These are phyloP conservation scores for Cytospora paraplurivora DNA, from an alignment of 2,329 filamentous ascomycete genomes.

Conservation along the genomic window DNA sequence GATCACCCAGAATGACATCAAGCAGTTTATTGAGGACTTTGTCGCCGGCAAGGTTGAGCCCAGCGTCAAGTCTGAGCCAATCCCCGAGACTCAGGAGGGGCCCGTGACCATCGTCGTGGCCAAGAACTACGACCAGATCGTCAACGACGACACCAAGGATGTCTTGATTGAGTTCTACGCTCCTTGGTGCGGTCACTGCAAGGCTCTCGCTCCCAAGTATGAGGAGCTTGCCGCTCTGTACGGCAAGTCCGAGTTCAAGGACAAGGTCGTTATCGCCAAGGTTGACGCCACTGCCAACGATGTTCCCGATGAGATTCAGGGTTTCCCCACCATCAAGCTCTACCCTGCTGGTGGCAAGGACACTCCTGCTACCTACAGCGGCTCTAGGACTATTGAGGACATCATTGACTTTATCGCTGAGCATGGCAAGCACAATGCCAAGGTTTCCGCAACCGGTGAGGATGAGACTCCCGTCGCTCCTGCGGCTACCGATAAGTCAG, in stretches of 20 bases:
- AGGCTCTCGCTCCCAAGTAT: slow-evolving; percentile 94
- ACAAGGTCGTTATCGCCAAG: slow-evolving; percentile 92
- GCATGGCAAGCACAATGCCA: slow-evolving; percentile 87
- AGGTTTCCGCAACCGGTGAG: slow-evolving; percentile 59
- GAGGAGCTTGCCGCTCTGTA: slow-evolving; percentile 85
- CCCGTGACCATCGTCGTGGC: slow-evolving; percentile 87
- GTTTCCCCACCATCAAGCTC: slow-evolving; percentile 99
- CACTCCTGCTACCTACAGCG: slow-evolving; percentile 81
- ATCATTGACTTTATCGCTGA: slow-evolving; percentile 90
- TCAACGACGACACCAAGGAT: slow-evolving; percentile 93
- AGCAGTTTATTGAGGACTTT: slow-evolving; percentile 84
- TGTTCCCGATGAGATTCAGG: slow-evolving; percentile 92
- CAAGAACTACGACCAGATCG: slow-evolving; percentile 88
- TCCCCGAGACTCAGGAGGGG: slow-evolving; percentile 91
- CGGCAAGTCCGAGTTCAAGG: slow-evolving; percentile 75
- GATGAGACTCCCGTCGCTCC: slow-evolving; percentile 56
- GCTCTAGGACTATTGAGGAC: slow-evolving; percentile 87
- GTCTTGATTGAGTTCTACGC: slow-evolving; percentile 98
- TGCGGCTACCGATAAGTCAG: slow-evolving; percentile 52
- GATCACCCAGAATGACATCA: slow-evolving; percentile 71
- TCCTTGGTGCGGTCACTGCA: slow-evolving; percentile 99
- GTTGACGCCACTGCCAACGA: slow-evolving; percentile 96
- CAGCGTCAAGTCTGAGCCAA: slow-evolving; percentile 97
- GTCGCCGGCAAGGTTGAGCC: slow-evolving; percentile 85
- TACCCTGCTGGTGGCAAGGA: slow-evolving; percentile 89